Evolutionary conservation across 2,329 filamentous ascomycete genomes (phyloP).

Genomic region (Pseudocercospora vitis): DNA sequence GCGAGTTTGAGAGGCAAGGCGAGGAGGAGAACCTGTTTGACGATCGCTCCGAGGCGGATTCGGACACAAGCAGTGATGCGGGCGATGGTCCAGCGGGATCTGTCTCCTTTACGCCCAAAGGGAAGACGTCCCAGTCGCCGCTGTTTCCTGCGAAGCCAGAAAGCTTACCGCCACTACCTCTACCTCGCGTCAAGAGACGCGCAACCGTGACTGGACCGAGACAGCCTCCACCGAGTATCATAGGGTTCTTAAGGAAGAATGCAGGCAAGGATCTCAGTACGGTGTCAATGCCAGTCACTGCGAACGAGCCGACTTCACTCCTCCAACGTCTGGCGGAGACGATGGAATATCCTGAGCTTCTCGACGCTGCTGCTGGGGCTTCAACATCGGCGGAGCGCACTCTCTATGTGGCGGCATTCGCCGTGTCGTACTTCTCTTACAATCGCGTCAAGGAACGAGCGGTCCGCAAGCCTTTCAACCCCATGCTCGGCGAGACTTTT

Average conservation of each 20-base stretch:
- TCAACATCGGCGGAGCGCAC: conserved; percentile 65
- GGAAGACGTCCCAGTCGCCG: conserved; percentile 32
- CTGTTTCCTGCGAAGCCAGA: conserved; percentile 77
- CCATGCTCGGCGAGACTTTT: conserved; percentile 91
- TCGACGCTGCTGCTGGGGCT: conserved; percentile 66
- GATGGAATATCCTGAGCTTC: conserved; percentile 82
- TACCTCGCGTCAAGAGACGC: conserved; percentile 66
- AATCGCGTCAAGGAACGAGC: conserved; percentile 83
- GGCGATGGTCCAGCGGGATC: conserved; percentile 43
- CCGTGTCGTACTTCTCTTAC: conserved; percentile 80
- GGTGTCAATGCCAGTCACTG: conserved; percentile 95
- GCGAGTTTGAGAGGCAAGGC: conserved; percentile 66
- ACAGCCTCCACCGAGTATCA: conserved; percentile 81
- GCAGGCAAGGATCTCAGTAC: conserved; percentile 96
- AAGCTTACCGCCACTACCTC: conserved; percentile 72
- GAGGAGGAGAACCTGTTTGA: conserved; percentile 55
- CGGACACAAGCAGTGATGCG: conserved; percentile 63
- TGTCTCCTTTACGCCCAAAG: conserved; percentile 22
- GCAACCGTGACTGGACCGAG: conserved; percentile 70
- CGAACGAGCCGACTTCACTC: conserved; percentile 87
- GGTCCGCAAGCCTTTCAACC: conserved; percentile 95
- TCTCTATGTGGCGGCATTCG: conserved; percentile 84
- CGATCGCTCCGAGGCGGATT: conserved; percentile 54
- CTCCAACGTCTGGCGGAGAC: conserved; percentile 88
- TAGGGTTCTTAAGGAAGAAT: conserved; percentile 93